Evolutionary conservation across 176 grass and related monocot species (phyloP), one percentile per base, ranked within the genome.

Genomic region (Bolboschoenus planiculmis): DNA sequence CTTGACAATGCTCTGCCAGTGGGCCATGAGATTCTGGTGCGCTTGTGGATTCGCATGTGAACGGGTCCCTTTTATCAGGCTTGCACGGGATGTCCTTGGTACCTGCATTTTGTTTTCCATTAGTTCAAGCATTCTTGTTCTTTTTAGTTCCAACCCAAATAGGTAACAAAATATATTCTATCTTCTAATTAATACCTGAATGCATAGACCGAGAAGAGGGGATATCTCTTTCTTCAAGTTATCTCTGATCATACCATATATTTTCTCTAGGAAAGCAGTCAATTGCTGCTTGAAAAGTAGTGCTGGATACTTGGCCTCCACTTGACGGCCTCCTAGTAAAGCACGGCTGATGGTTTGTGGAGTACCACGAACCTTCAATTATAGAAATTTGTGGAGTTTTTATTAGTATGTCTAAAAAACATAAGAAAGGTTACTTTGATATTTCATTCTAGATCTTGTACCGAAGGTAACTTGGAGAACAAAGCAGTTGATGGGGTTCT

Each of bases 241-340:
- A 39, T 99, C 97, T 90, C 97, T 88, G 84, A 99, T 93, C 87
- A 99, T 91, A 57, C 97, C 97, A 79, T 99, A 99, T 51, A 99
- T 99, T 83, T 96, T 96, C 86, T 99, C 97, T 46, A 99, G 86
- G 85, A 99, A 99, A 84, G 97, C 97, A 60, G 97, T 99, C 77
- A 99, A 87, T 39, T 99, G 97, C 84, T 99, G 97, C 93, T 99
- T 99, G 88, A 99, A 99, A 88, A 99, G 92, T 81, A 99, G 85
- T 61, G 97, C 97, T 83, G 97, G 97, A 95, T 99, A 99, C 81
- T 96, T 99, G 74, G 97, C 97, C 84, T 99, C 97, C 78, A 99
- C 97, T 90, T 99, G 97, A 78, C 85, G 90, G 48, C 91, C 90
- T 83, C 90, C 90, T 61, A 93, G 51, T 83, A 96, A 93, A 90